These are phyloP conservation scores for Candida sphagnicola DNA, from an alignment of 805 yeast genomes.

Conservation along the genomic window DNA sequence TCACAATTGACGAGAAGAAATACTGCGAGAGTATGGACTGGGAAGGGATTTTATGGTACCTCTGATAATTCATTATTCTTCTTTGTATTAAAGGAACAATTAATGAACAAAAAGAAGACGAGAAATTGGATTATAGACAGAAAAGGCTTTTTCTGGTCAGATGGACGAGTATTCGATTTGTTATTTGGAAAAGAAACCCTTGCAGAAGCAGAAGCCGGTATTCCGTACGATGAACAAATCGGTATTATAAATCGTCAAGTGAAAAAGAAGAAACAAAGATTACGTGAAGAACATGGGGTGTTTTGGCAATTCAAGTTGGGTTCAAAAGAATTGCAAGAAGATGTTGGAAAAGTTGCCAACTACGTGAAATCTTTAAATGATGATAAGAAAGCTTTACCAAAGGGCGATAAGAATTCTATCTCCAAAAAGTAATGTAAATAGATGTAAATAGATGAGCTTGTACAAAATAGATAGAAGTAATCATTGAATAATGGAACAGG, in stretches of 20 bases:
- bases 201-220: slow-evolving; percentile 71
- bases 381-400: slow-evolving; percentile 1
- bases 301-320: slow-evolving; percentile 55
- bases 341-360: slow-evolving; percentile 19
- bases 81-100: slow-evolving; percentile 63
- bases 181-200: slow-evolving; percentile 76
- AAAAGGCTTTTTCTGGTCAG: slow-evolving; percentile 90
- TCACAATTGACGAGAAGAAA: slow-evolving; percentile 51
- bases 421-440: not conserved
- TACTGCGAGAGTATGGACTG: slow-evolving; percentile 73
- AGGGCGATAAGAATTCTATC: not conserved
- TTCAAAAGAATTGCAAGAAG: slow-evolving; percentile 27
- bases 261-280: slow-evolving; percentile 45
- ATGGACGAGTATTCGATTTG: slow-evolving; percentile 79
- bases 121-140: slow-evolving; percentile 79
- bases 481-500: too few relatives aligned
- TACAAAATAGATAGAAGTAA: too few relatives aligned
- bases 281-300: slow-evolving; percentile 52
- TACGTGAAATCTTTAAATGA: slow-evolving; percentile 14
- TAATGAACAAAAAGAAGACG: slow-evolving; percentile 16
- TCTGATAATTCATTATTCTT: slow-evolving; percentile 70
- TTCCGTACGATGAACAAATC: slow-evolving; percentile 57
- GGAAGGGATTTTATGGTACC: slow-evolving; percentile 85
- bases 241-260: slow-evolving; percentile 46
- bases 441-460: too few relatives aligned